phyloP scores from a whole-genome alignment of 805 yeast genomes.

The Nakazawaea ishiwadae region DNA sequence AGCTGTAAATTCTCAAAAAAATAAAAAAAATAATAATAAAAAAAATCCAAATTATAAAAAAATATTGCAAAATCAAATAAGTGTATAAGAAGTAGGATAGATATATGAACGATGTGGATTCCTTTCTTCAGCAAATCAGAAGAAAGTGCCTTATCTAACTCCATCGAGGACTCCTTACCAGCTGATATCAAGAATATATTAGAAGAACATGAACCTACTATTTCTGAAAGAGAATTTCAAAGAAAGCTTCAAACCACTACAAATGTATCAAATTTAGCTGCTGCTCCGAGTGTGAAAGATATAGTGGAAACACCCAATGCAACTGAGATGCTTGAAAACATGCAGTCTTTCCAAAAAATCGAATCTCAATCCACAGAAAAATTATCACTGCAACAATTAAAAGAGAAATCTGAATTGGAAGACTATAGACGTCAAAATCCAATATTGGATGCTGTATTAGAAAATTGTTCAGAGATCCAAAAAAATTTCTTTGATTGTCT shows the following conservation, averaged over 20 bases:
- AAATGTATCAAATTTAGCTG: conserved; percentile 3
- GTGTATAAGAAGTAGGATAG: too few relatives aligned
- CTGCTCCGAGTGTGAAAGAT: conserved; percentile 2
- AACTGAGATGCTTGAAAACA: neutral
- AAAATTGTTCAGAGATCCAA: conserved; percentile 30
- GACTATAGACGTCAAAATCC: conserved; percentile 24
- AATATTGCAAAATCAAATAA: too few relatives aligned
- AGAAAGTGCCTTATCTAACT: neutral
- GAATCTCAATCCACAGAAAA: neutral
- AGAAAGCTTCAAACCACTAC: neutral
- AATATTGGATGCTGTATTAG: conserved; percentile 22
- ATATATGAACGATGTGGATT: conserved; percentile 3
- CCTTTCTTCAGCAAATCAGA: neutral
- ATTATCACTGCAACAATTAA: conserved; percentile 14
- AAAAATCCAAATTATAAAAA: neutral
- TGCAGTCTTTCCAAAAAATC: neutral
- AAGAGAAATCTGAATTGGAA: conserved; percentile 18
- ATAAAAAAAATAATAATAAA: neutral
- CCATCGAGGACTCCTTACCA: conserved; percentile 3
- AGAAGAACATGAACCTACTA: neutral
- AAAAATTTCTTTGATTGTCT: conserved; percentile 22
- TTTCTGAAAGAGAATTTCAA: conserved; percentile 10
- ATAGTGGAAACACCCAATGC: neutral
- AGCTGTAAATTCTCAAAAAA: neutral
- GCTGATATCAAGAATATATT: conserved; percentile 2